Conservation (phyloP, 768 basidiomycete species). For the Dentipellis fragilis region DNA sequence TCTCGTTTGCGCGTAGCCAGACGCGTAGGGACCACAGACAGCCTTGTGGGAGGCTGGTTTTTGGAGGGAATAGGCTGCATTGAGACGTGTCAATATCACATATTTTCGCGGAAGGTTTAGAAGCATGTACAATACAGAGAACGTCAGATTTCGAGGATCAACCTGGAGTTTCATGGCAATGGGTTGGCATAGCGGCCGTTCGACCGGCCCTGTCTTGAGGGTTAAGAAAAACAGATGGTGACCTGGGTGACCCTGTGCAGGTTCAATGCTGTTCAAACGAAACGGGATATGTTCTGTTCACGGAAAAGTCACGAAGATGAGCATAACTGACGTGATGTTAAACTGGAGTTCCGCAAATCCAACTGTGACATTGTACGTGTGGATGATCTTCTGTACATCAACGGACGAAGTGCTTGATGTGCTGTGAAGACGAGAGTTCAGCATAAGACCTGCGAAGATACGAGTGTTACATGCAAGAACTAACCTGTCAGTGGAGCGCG, state of each 20-base stretch:
- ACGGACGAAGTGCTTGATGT: constrained; percentile 1
- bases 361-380: constrained; percentile 2
- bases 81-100: background rate
- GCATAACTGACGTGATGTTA: constrained; percentile 9
- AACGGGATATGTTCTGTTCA: background rate
- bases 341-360: constrained; percentile 6
- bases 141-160: constrained; percentile 46
- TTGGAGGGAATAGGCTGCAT: constrained; percentile 49
- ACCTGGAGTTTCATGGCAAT: constrained; percentile 34
- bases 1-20: constrained; percentile 48
- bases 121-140: constrained; percentile 48
- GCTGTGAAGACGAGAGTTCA: background rate
- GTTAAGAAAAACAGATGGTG: constrained; percentile 44
- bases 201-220: constrained; percentile 43
- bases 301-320: background rate
- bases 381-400: constrained; percentile 5
- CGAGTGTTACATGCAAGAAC: background rate
- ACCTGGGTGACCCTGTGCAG: constrained; percentile 14
- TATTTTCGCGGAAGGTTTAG: background rate
- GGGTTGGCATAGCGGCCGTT: constrained; percentile 42
- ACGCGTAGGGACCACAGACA: constrained; percentile 50
- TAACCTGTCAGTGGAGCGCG: background rate
- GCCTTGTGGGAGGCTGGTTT: constrained; percentile 40
- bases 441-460: background rate
- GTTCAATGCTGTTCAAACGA: constrained; percentile 8